Base-by-base conservation (phyloP, 345 rosid genomes). In the Gossypioides kirkii region DNA sequence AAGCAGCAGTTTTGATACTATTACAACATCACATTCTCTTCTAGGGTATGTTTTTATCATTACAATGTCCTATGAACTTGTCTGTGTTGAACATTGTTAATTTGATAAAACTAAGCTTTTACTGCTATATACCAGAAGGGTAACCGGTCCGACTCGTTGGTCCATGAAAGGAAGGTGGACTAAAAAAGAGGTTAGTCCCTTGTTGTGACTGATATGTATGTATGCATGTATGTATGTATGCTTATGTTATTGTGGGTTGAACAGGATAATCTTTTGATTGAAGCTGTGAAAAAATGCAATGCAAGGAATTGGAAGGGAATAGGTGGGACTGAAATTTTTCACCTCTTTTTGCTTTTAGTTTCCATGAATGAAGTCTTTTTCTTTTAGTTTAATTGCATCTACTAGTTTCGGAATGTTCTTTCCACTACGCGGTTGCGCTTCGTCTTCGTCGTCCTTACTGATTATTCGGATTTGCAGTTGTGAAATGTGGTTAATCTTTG, bases 221-320 rank as follows among this genome's bases (percentile, higher is more conserved):
- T 43, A 64, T 16, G 41, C 14, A 28, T 49, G 59, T 22, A 28
- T 49, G 45, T 23, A 61, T n/a, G 8, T 45, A 64, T 26, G 42
- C 28, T 23, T 42, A 20, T 50, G 26, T 10, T 47, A 13, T 49
- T 14, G 25, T 50, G 50, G 42, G 43, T 49, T 63, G 69, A 50
- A 42, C 76, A 73, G 80, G 83, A 77, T 58, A 67, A 32, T 20
- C 20, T 76, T 69, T 69, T 47, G 72, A 69, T 52, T 46, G 74
- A 54, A 52, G 74, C 86, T 23, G 89, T 86, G 66, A 65, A 75
- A 32, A 71, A 75, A 56, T 80, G 23, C 61, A 80, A 78, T 56
- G 83, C 80, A 62, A 84, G 83, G 70, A 80, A 80, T 66, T 84
- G 90, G 90, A 86, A 79, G 80, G 78, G 65, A 81, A 86, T 84